Base-by-base conservation (phyloP, 2,329 filamentous ascomycete species). In the Aspergillus pseudonomiae region DNA sequence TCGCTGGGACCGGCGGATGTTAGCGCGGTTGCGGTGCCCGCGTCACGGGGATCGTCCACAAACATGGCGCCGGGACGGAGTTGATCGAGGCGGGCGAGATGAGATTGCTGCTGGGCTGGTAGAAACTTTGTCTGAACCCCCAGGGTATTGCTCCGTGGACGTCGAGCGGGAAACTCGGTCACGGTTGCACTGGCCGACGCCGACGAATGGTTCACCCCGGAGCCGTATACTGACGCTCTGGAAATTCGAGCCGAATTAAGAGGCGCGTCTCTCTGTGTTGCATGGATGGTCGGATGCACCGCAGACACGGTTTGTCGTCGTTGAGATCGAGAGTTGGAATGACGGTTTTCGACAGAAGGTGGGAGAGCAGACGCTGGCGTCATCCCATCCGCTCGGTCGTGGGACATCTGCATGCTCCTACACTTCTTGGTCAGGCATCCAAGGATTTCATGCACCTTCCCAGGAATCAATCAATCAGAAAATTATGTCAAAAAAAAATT, bases 21-120 rank as follows among this genome's bases (percentile, higher is more conserved):
- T 73, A 67, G 68, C 66, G 68, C 68, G 71, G 63, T 60, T 70
- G 66, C 63, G 64, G 66, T 69, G 68, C 67, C 70, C 61, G 68
- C 59, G 68, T 75, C 73, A 74, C 73, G 71, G 67, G 72, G 65
- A 65, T 70, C 67, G 60, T 64, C 70, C 64, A 66, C 69, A 34
- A 64, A 63, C 59, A 64, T 61, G 50, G 59, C 28, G 48, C 48
- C 48, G 48, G 48, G 48, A 52, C 16, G 19, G 16, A 21, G 48
- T 32, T 52, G 48, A 52, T 52, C 28, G 48, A 52, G 48, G 14
- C 28, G 48, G 28, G 28, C 7, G 28, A 52, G 28, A 52, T 32
- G 48, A 32, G 48, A 32, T 19, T n/a, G 48, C 28, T 52, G 48
- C 28, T 52, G 48, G 48, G 28, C 24, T 50, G 48, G 48, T 34